These are phyloP conservation scores for Mycena vitilis DNA, from an alignment of 768 basidiomycete species.

Conservation along the genomic window DNA sequence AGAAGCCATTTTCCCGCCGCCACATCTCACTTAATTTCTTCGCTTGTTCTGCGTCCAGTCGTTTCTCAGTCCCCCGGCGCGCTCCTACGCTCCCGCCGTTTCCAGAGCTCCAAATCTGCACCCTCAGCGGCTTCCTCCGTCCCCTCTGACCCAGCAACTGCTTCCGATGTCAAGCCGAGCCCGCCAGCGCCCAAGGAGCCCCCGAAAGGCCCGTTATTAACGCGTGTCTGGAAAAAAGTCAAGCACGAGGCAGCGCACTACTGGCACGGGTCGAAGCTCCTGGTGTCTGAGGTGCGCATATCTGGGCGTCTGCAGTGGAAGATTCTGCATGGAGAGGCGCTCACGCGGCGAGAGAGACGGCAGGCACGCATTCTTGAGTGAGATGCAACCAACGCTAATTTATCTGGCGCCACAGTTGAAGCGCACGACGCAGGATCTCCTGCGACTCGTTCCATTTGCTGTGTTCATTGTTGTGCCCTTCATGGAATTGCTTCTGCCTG, in stretches of 20 bases:
- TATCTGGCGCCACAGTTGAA: constrained; percentile 66
- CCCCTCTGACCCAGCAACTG: constrained; percentile 39
- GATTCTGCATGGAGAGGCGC: constrained; percentile 87
- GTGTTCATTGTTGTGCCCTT: constrained; percentile 97
- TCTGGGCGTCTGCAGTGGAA: constrained; percentile 90
- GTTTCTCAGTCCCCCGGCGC: constrained; percentile 25
- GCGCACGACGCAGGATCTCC: constrained; percentile 92
- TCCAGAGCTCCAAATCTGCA: constrained; percentile 50
- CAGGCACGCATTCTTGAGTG: constrained; percentile 67
- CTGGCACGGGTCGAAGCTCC: constrained; percentile 95
- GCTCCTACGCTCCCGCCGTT: constrained; percentile 40
- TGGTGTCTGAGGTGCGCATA: constrained; percentile 95
- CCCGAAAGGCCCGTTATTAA: constrained; percentile 56
- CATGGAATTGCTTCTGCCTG: constrained; percentile 97
- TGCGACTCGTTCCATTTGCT: constrained; percentile 94
- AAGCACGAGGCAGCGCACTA: constrained; percentile 98
- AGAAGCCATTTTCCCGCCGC: constrained; percentile 44
- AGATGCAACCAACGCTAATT: constrained; percentile 11
- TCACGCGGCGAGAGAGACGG: constrained; percentile 93
- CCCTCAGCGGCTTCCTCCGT: constrained; percentile 34
- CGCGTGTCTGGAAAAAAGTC: constrained; percentile 89
- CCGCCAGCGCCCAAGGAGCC: constrained; percentile 60
- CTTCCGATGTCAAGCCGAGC: constrained; percentile 59
- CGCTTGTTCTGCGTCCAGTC: constrained; percentile 36
- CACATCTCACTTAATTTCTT: constrained; percentile 42